Percentiles rank a stretch among this genome's conserved stretches.
phyloP scores from a whole-genome alignment of 768 basidiomycete species.

The Cystofilobasidium macerans region DNA sequence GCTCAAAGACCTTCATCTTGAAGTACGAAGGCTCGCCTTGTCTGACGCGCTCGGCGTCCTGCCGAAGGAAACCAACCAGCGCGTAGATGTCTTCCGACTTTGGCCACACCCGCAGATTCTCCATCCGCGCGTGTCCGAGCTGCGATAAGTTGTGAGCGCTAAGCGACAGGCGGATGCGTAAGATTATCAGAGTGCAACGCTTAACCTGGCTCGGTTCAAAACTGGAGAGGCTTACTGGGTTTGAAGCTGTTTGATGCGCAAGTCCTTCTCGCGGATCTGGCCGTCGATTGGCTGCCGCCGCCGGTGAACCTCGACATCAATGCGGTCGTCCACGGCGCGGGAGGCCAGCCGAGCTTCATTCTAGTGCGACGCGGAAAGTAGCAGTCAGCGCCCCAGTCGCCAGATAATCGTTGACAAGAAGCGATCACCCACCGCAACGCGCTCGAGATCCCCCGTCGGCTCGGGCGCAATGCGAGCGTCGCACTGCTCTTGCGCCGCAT shows the following conservation, averaged over 20 bases:
- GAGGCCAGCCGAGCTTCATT: not conserved
- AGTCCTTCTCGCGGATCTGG: not conserved
- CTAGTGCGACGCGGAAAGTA: not conserved
- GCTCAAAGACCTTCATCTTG: constrained; percentile 74
- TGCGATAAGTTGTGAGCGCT: not conserved
- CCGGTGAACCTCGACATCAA: not conserved
- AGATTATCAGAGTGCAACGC: no score
- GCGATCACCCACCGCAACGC: not conserved
- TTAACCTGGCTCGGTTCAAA: no score
- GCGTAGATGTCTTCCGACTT: constrained; percentile 46
- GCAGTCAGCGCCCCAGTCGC: not conserved
- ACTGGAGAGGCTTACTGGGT: not conserved
- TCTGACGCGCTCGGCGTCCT: not conserved
- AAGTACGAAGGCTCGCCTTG: constrained; percentile 51
- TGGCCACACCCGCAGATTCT: constrained; percentile 20
- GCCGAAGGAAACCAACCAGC: constrained; percentile 61
- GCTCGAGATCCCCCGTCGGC: not conserved
- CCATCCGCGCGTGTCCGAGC: not conserved
- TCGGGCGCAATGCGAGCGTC: not conserved
- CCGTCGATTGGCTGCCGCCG: not conserved
- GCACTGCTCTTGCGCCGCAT: not conserved
- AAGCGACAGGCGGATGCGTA: not conserved
- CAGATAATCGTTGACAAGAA: not conserved
- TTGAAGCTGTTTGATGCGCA: not conserved
- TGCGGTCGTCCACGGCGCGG: not conserved